These are phyloP conservation scores for Fusarium concolor DNA, from an alignment of 2,329 filamentous ascomycete genomes.

Conservation along the genomic window DNA sequence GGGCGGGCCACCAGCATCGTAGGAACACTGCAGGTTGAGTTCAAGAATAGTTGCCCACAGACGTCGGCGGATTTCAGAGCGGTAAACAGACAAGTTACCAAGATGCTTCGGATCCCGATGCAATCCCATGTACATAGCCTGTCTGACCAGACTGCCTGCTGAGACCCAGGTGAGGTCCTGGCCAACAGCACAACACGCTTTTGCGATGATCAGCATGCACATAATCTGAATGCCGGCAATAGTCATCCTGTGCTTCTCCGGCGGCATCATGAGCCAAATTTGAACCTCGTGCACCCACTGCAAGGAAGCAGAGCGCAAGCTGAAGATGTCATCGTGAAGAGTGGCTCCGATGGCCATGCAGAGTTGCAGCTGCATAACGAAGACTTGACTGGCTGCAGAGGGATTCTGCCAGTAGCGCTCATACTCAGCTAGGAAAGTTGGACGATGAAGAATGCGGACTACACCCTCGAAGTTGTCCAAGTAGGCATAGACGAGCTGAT, in stretches of 20 bases:
- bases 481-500: constrained; percentile 65
- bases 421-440: constrained; percentile 67
- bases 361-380: constrained; percentile 65
- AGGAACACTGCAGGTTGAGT: constrained; percentile 62
- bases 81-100: constrained; percentile 59
- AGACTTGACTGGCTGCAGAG: constrained; percentile 54
- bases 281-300: constrained; percentile 67
- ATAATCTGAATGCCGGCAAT: constrained; percentile 63
- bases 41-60: constrained; percentile 69
- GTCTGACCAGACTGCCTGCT: constrained; percentile 62
- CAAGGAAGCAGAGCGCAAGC: constrained; percentile 56
- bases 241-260: constrained; percentile 62
- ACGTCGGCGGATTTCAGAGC: constrained; percentile 65
- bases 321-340: constrained; percentile 59
- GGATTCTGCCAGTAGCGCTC: constrained; percentile 61
- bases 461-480: constrained; percentile 67
- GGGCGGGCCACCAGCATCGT: constrained; percentile 64
- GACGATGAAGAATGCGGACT: constrained; percentile 68
- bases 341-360: constrained; percentile 64
- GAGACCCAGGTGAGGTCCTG: constrained; percentile 66
- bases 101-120: constrained; percentile 67
- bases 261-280: constrained; percentile 60
- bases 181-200: constrained; percentile 59
- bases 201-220: constrained; percentile 63
- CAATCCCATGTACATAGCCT: constrained; percentile 68